phyloP scores from a whole-genome alignment of 352 stramenopile species.

The Globisporangium acanthophoron region DNA sequence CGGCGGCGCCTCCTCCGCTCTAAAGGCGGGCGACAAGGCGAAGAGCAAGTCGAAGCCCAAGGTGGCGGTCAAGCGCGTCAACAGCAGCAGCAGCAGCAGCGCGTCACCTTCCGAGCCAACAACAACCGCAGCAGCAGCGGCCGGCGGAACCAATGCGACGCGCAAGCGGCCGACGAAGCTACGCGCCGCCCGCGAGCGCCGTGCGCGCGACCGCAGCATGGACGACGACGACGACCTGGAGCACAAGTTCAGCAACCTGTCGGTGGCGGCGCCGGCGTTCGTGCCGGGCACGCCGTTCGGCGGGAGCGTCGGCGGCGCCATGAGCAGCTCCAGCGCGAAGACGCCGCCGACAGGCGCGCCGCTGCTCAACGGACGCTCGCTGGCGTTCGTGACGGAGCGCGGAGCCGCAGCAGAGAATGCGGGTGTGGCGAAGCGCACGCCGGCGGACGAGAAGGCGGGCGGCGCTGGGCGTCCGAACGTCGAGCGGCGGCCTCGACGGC shows the following conservation, averaged over 20 bases:
- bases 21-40: slow-evolving; percentile 8
- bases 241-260: slow-evolving; percentile 56
- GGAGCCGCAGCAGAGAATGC: slow-evolving; percentile 6
- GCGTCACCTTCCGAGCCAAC: background rate
- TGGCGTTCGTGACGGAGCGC: slow-evolving; percentile 49
- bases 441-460: slow-evolving; percentile 5
- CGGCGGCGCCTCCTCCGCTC: background rate
- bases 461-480: slow-evolving; percentile 7
- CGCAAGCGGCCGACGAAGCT: slow-evolving; percentile 42
- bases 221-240: slow-evolving; percentile 57
- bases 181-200: slow-evolving; percentile 48
- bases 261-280: slow-evolving; percentile 48
- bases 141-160: background rate
- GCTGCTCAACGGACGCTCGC: slow-evolving; percentile 22
- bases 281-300: slow-evolving; percentile 23
- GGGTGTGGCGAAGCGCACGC: slow-evolving; percentile 2
- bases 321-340: background rate
- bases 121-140: background rate
- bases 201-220: slow-evolving; percentile 47
- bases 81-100: background rate
- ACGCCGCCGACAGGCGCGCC: background rate
- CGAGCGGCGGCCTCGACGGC: slow-evolving; percentile 34
- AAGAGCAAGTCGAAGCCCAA: slow-evolving; percentile 10
- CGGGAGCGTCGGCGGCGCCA: slow-evolving; percentile 4
- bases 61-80: slow-evolving; percentile 12